Base-by-base conservation (phyloP, 164 flowering plant genomes). In the Brasenia schreberi region DNA sequence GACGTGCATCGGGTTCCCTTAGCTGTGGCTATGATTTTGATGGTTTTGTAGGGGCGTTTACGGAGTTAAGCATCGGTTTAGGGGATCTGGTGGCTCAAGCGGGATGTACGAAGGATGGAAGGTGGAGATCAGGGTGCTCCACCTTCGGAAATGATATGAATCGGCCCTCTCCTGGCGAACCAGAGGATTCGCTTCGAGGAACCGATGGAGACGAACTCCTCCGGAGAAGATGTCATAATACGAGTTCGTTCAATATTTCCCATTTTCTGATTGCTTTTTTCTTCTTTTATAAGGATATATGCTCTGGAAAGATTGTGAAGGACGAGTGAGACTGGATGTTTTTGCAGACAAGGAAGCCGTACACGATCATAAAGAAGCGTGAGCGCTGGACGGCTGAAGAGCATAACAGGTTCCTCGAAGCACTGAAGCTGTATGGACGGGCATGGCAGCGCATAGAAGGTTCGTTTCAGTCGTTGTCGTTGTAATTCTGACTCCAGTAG, bases 371-470 rank as follows among this genome's bases (percentile, higher is more conserved):
- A 3, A 90, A 93, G 81, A 94, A 90, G 70, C 85, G 98, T 2
- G 96, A 93, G 76, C 79, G 95, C 76, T 93, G 98, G 98, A 90
- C 98, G 23, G 94, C 85, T 74, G 98, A 90, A 79, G 98, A 93
- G 77, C 98, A 93, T 69, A 82, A 81, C 69, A 82, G 88, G 82
- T 93, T 93, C 74, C 78, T 93, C 0, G 97, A 90, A 69, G 98
- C 98, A 67, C 72, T 93, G 78, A 90, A 86, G 79, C 90, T 93
- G 62, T 77, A 90, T 78, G 98, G 98, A 5, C 82, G 98, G 75
- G 96, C 90, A 70, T 93, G 98, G 98, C 97, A 88, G 78, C 87
- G 84, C n/a, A 90, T 93, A 6, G 97, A 93, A 93, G 98, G 98
- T 90, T 70, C 5, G 33, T 59, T 63, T 59, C 19, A n/a, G n/a